Evolutionary conservation across 306 rosid species (phyloP), one percentile per base, ranked within the genome.

Genomic region (Dalbergia cochinchinensis): DNA sequence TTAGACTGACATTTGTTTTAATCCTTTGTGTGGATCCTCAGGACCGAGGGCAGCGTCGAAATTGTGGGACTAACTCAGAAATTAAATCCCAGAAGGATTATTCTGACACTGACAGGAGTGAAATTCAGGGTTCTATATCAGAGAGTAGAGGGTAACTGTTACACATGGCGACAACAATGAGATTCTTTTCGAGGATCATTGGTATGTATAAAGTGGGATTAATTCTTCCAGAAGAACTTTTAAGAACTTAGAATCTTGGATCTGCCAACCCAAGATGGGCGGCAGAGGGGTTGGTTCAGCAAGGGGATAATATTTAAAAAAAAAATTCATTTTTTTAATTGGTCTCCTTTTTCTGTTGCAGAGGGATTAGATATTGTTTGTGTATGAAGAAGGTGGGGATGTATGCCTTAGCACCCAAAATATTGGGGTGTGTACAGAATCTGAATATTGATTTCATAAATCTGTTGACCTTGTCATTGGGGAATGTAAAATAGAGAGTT

Each of bases 11-110:
- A 47, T 33, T 73, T 69, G 37, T 51, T 34, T 60, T 58, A 22
- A 64, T 80, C 9, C 34, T 64, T 51, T 51, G 18, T 48, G 19
- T 41, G 61, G 54, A 65, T 77, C 57, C 48, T 78, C 91, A 92
- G 97, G 97, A 87, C 79, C 90, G 93, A 73, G 86, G 97, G 86
- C 85, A 74, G 69, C 80, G 89, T 71, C 86, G 92, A 87, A 85
- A 79, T 64, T 89, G 65, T 59, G 92, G 76, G 4, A 83, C 44
- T 64, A 88, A 86, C 81, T 75, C 76, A 82, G 97, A 92, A 83
- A 88, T 81, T 42, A 94, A 92, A 78, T 87, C 94, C 31, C 97
- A 87, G 59, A 90, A 77, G 82, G 94, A 87, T 42, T 48, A 11
- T 69, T 90, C 94, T 20, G 93, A 90, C 55, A 88, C 97, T 3